Evolutionary conservation across 257 asterid species (phyloP), one percentile per base, ranked within the genome.

Genomic region (Fraxinus excelsior): DNA sequence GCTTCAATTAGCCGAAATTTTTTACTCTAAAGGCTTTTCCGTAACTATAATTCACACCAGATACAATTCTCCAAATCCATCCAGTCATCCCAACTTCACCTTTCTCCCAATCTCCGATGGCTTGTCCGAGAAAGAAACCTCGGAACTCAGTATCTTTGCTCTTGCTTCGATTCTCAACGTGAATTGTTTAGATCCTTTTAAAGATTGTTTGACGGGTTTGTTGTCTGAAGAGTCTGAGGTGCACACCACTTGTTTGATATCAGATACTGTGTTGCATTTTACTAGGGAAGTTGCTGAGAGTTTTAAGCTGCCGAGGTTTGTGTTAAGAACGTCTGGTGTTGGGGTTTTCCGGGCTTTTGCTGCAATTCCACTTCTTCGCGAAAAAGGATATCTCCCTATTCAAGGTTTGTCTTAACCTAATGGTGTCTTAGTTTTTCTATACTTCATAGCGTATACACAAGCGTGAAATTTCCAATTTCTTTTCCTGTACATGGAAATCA

Each of bases 1-100:
- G 82, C 71, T 85, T 68, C 83, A 85, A 74, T 71, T 85, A 21
- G 89, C 87, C 4, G 82, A 85, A 70, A 85, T 85, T 16, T 83
- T 85, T 31, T 71, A 78, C 29, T 74, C 81, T 6, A 70, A 83
- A 1, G 87, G 84, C 11, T 2, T 83, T 9, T 53, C 81, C 37
- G 60, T 83, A 49, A 83, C 89, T 10, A 35, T 85, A 28, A 42
- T 85, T 0, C 58, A 78, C 76, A 75, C 87, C 29, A 77, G 69
- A 3, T 5, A 85, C 78, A 82, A 77, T 62, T 69, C 83, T 86
- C 2, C 85, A 82, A 11, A 37, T 75, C 8, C 56, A 21, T 19
- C 23, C 13, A 29, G 3, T 0, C 80, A 75, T 65, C 81, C 80
- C 16, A 77, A 79, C 3, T 85, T 85, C 26, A 73, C 73, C n/a